Percentiles rank a stretch among this genome's conserved stretches.
Conservation (phyloP, 805 yeast genomes). For the Schizosaccharomyces japonicus region DNA sequence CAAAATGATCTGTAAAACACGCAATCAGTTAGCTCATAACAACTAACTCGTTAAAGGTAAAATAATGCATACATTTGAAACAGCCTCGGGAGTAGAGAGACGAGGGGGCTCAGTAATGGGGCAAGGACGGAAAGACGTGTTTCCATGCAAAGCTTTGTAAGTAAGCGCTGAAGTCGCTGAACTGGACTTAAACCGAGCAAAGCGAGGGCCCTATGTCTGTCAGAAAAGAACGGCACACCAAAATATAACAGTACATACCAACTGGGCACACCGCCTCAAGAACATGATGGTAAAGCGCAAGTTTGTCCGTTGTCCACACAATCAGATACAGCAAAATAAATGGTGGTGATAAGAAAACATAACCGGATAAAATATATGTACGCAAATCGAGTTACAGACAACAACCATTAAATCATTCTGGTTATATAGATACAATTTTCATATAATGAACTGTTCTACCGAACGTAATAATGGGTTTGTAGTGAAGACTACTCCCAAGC, state of each 20-base stretch:
- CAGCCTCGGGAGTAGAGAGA: conserved; percentile 94
- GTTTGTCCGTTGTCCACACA: too few relatives aligned
- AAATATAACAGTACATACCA: background rate
- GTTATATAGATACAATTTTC: too few relatives aligned
- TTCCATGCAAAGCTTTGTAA: conserved; percentile 73
- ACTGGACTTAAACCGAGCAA: conserved; percentile 4
- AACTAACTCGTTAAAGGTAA: too few relatives aligned
- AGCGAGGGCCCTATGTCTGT: background rate
- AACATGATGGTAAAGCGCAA: conserved; percentile 2
- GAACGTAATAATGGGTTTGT: too few relatives aligned
- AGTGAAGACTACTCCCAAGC: too few relatives aligned
- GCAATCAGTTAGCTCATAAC: too few relatives aligned
- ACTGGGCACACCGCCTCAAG: background rate
- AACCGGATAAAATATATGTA: too few relatives aligned
- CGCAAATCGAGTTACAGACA: too few relatives aligned
- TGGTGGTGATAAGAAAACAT: too few relatives aligned
- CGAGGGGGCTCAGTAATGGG: conserved; percentile 83
- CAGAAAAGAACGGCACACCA: background rate
- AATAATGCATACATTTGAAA: conserved; percentile 31
- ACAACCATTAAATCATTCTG: too few relatives aligned
- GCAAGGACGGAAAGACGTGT: conserved; percentile 65
- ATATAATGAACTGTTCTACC: too few relatives aligned
- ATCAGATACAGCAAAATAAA: too few relatives aligned
- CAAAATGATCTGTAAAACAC: conserved; percentile 49
- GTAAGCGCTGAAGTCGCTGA: conserved; percentile 79